Evolutionary conservation across 345 rosid species (phyloP), one percentile per base, ranked within the genome.

Genomic region (Gossypium herbaceum): DNA sequence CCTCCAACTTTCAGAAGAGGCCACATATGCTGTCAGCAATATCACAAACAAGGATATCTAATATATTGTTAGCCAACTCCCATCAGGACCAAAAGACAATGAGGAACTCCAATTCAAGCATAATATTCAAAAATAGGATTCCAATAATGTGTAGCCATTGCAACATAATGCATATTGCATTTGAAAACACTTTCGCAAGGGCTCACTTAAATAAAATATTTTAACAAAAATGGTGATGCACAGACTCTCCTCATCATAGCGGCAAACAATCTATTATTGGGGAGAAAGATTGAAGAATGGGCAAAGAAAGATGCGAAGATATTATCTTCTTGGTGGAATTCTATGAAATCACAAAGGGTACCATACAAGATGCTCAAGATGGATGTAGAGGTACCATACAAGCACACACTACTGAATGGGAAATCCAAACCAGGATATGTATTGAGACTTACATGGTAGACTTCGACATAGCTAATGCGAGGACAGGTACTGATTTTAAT

Each of bases 1-100:
- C 93, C 93, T 57, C 97, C 98, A 68, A 84, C 90, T 77, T 88
- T 92, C 61, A 94, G 88, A 77, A 94, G 95, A 67, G 97, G 97
- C 97, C 97, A 92, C 97, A 90, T 88, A 74, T 92, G 97, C 98
- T 94, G 88, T 73, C 56, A 80, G 75, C 50, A 84, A 82, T 75
- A 52, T n/a, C 44, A 77, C n/a, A 82, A 73, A 77, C 34, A 56
- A 2, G 9, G 72, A 60, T 60, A 9, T 24, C 20, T 3, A n/a
- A 8, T 20, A 39, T 25, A 52, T 11, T 59, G 55, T 60, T n/a
- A 75, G 27, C 56, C 19, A 72, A 20, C 65, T 3, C n/a, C 47
- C 25, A 47, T 19, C 13, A 25, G 2, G 43, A 77, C 10, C 54
- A 51, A 55, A n/a, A 20, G 61, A 29, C 5, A 63, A 50, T 27